A percentile compares a stretch with the other conserved stretches of the same genome.
These are phyloP conservation scores for Lathyrus sativus DNA, from an alignment of 306 rosid species.

Conservation along the genomic window DNA sequence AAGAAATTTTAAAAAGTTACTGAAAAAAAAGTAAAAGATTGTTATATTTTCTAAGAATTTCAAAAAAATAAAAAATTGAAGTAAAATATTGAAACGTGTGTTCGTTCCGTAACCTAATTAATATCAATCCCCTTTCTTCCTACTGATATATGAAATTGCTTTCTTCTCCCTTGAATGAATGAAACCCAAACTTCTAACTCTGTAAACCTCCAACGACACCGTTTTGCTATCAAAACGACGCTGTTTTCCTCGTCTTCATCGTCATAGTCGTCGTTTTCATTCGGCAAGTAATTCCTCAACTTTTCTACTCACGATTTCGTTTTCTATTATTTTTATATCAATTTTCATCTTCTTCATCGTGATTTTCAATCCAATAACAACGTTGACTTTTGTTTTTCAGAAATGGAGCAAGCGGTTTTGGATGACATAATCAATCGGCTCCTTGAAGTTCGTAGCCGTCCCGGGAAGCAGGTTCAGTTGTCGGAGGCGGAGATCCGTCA, in stretches of 20 bases:
- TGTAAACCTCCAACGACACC: conserved; percentile 40
- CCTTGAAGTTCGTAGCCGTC: conserved; percentile 86
- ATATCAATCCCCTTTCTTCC: background rate
- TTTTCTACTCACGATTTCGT: conserved; percentile 4
- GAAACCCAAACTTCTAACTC: conserved; percentile 1
- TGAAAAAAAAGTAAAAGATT: background rate
- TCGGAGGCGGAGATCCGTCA: conserved; percentile 96
- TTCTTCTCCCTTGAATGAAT: background rate
- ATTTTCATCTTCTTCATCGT: background rate
- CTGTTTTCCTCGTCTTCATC: conserved; percentile 18
- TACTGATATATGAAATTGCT: background rate
- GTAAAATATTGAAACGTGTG: background rate
- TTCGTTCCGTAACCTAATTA: conserved; percentile 5
- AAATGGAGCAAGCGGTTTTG: conserved; percentile 69
- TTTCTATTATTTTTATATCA: background rate
- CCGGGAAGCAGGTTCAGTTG: conserved; percentile 95
- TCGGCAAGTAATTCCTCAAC: conserved; percentile 44
- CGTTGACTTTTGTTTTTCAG: conserved; percentile 37
- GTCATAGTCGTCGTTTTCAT: conserved; percentile 14
- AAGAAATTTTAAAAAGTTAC: too few relatives aligned
- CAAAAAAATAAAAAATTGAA: background rate
- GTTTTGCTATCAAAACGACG: conserved; percentile 43
- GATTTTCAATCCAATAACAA: background rate
- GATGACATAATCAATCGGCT: conserved; percentile 93
- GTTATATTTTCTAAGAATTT: background rate